phyloP scores from a whole-genome alignment of 768 basidiomycete species.

The Obba rivulosa region DNA sequence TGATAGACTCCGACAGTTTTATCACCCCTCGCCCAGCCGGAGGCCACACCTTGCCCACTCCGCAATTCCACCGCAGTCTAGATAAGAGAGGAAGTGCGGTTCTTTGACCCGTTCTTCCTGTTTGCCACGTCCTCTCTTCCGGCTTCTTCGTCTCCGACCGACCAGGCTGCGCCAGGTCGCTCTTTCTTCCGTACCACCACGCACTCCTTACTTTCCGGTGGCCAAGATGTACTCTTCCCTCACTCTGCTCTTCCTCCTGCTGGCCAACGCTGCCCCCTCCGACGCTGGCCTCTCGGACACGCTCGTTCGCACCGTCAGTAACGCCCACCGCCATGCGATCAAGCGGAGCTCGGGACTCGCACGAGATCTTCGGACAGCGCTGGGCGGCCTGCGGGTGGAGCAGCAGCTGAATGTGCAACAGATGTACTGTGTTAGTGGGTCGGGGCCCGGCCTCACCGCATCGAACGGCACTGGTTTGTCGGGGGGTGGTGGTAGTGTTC shows the following conservation, averaged over 20 bases:
- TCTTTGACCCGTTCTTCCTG: too few relatives aligned
- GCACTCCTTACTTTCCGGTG: neutral
- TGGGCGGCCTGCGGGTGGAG: slow-evolving; percentile 44
- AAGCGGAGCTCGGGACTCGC: slow-evolving; percentile 60
- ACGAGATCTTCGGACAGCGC: slow-evolving; percentile 62
- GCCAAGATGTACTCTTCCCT: slow-evolving; percentile 20
- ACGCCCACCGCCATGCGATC: slow-evolving; percentile 53
- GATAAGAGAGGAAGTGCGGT: too few relatives aligned
- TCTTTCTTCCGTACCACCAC: too few relatives aligned
- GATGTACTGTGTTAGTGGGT: slow-evolving; percentile 30
- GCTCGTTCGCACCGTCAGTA: slow-evolving; percentile 38
- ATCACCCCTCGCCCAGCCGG: too few relatives aligned
- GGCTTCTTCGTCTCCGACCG: too few relatives aligned
- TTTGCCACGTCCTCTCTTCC: too few relatives aligned
- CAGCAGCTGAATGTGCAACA: slow-evolving; percentile 14
- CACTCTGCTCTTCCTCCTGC: slow-evolving; percentile 25
- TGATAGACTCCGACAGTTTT: too few relatives aligned
- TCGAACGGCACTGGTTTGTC: slow-evolving; percentile 9
- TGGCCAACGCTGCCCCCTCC: slow-evolving; percentile 24
- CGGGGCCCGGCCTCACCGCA: slow-evolving; percentile 12
- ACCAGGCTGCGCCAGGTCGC: too few relatives aligned
- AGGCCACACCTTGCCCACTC: too few relatives aligned
- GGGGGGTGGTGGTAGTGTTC: neutral
- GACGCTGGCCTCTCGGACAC: slow-evolving; percentile 26
- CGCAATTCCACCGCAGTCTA: too few relatives aligned